Conservation (phyloP, 2,329 filamentous ascomycete species). For the Aspergillus carbonarius region DNA sequence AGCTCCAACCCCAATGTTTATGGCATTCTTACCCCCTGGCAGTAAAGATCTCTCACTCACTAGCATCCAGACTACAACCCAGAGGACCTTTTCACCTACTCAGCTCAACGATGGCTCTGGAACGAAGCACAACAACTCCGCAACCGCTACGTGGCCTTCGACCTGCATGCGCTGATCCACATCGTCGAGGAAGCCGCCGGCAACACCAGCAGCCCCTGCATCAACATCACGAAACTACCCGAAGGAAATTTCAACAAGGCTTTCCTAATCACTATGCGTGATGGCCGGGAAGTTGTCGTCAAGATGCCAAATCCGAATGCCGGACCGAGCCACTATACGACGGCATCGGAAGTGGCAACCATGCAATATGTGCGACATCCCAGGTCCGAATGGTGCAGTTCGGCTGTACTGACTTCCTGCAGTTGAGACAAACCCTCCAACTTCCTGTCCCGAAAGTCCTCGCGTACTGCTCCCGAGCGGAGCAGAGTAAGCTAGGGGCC, state of each 20-base stretch:
- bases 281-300: too few relatives aligned
- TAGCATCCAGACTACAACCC: neutral
- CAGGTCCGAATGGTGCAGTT: too few relatives aligned
- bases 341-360: too few relatives aligned
- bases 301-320: too few relatives aligned
- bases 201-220: neutral
- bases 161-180: neutral
- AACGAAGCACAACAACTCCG: neutral
- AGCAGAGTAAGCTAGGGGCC: conserved; percentile 6
- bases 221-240: neutral
- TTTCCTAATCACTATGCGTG: conserved; percentile 3
- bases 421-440: conserved; percentile 7
- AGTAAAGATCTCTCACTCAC: neutral
- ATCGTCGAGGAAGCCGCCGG: conserved; percentile 1
- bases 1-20: neutral
- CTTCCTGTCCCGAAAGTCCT: conserved; percentile 14
- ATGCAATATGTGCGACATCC: too few relatives aligned
- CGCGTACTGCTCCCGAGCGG: conserved; percentile 5
- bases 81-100: neutral
- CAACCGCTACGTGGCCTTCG: neutral
- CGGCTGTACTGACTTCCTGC: neutral
- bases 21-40: neutral
- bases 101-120: neutral
- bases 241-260: conserved; percentile 9
- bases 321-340: too few relatives aligned